Base-by-base conservation (phyloP, 495 filamentous ascomycete species). In the Hyaloscypha finlandica region DNA sequence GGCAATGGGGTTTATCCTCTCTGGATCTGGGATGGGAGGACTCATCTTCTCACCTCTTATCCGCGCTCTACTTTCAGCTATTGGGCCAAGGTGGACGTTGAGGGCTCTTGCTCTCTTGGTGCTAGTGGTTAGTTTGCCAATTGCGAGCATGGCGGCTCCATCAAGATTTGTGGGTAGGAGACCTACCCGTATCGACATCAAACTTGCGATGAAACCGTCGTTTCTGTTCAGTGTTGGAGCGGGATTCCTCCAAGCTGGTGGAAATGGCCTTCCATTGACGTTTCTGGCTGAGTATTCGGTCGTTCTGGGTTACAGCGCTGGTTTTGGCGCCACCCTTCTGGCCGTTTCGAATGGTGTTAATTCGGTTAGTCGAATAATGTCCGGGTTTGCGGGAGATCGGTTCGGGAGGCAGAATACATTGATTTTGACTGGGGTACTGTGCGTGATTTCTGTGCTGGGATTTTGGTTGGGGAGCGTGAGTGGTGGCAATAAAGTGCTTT, bases 341-440 rank as follows among this genome's bases (percentile, higher is more conserved):
- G 85, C 85, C 0, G 74, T 81, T 2, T 82, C 77, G 70, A 88
- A 84, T 68, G 85, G 80, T 14, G 79, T 85, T 45, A 87, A 87
- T 59, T 83, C 84, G 8, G 75, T 82, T 1, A 79, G 79, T 9
- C 78, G 85, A 8, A 77, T 87, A 14, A 53, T 81, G 8, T 79
- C 83, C 2, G 84, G 84, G 2, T 85, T 81, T 53, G 71, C 75
- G 1, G 85, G 84, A 19, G 77, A 84, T 67, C 72, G 74, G 2
- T 75, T 81, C 22, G 84, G 85, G 8, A 76, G 84, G 37, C 80
- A 86, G 69, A 88, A 88, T 59, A 80, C 82, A 12, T 76, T 88
- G 0, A 74, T 83, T 1, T 29, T 83, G 30, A 85, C 80, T 8
- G 80, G 83, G 2, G 66, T 84, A 12, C 64, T 81, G 6, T 83